phyloP scores from a whole-genome alignment of 208 protist genomes.

The Angomonas ambiguus region DNA sequence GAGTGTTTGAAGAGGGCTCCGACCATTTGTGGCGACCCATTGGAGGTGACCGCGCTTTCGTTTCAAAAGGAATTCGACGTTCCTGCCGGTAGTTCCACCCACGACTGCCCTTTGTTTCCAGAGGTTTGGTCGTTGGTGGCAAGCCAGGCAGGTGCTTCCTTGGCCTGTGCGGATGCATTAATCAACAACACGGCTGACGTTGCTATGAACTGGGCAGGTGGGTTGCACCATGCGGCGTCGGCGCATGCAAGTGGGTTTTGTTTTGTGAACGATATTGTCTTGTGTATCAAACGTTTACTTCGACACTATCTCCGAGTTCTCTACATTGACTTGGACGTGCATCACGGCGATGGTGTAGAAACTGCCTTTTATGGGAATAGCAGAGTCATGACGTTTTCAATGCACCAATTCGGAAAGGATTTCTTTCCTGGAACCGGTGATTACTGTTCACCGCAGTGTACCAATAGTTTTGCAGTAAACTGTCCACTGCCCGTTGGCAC shows the following conservation, averaged over 20 bases:
- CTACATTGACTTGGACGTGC: constrained; percentile 99
- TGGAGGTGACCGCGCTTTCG: constrained; percentile 42
- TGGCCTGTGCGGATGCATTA: constrained; percentile 95
- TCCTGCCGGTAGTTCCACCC: constrained; percentile 42
- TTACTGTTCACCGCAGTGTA: constrained; percentile 26
- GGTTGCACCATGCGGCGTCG: constrained; percentile 96
- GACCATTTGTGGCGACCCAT: constrained; percentile 62
- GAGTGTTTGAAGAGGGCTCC: constrained; percentile 59
- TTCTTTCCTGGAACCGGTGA: constrained; percentile 98
- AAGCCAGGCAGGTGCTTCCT: constrained; percentile 85
- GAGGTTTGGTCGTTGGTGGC: constrained; percentile 73
- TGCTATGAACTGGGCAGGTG: constrained; percentile 99
- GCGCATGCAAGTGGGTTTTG: constrained; percentile 98
- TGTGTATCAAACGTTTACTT: constrained; percentile 98
- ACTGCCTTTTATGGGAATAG: constrained; percentile 99
- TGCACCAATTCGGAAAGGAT: constrained; percentile 98
- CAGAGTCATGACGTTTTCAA: constrained; percentile 99
- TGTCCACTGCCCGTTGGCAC: constrained; percentile 95
- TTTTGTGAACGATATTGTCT: constrained; percentile 99
- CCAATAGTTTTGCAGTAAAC: constrained; percentile 86
- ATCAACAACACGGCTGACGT: constrained; percentile 90
- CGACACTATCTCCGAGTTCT: constrained; percentile 96
- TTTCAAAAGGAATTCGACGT: constrained; percentile 83
- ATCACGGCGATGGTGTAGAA: constrained; percentile 99
- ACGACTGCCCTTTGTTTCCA: constrained; percentile 79